phyloP scores from a whole-genome alignment of 2,329 filamentous ascomycete species.

The Aspergillus japonicus region DNA sequence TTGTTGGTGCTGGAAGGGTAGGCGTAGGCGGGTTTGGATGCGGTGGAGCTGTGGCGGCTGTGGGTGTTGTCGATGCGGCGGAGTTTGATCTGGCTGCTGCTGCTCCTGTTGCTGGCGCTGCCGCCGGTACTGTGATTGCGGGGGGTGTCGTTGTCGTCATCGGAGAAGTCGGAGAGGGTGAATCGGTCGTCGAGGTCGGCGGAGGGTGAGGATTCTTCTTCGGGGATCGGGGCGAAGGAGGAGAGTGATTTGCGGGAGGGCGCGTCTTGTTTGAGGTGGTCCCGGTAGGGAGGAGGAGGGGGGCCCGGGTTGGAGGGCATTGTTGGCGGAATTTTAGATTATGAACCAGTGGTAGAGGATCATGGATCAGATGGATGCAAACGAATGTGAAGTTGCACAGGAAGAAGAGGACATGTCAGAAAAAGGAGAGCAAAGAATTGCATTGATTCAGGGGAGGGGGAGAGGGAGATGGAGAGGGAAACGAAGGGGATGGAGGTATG shows the following conservation, averaged over 20 bases:
- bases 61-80: conserved; percentile 13
- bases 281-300: not conserved
- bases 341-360: not conserved
- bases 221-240: not conserved
- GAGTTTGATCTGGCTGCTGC: conserved; percentile 13
- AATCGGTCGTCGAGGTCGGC: not conserved
- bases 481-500: no score
- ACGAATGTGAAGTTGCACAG: not conserved
- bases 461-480: no score
- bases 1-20: conserved; percentile 7
- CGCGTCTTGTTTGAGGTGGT: not conserved
- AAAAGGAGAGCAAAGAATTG: not conserved
- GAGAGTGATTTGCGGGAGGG: not conserved
- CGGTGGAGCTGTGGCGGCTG: not conserved
- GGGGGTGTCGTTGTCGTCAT: conserved; percentile 12
- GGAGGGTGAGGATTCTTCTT: not conserved
- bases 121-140: no score
- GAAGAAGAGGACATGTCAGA: not conserved
- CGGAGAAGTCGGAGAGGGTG: conserved; percentile 13
- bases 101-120: no score
- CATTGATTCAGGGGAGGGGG: not conserved
- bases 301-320: not conserved
- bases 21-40: conserved; percentile 12
- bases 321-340: not conserved
- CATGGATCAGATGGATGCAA: not conserved